Evolutionary conservation across 1,139 yeast genomes (phyloP), one percentile per base, ranked within the genome.

Genomic region (Arxiozyma bovina): DNA sequence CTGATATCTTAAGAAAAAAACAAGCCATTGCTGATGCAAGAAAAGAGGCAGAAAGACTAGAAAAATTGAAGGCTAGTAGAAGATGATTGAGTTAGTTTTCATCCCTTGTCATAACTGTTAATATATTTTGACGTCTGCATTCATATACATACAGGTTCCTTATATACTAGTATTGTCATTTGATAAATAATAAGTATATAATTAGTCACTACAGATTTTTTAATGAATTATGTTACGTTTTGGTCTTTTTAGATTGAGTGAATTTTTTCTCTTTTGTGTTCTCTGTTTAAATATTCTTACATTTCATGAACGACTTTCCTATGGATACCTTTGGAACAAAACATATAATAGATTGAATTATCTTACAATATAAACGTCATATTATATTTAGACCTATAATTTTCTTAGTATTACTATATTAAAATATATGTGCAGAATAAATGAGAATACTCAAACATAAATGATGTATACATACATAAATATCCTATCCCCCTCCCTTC

Each of bases 1-100:
- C 96, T 34, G 96, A 86, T 54, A 85, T 83, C 63, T 79, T 90
- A 81, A 82, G 98, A 70, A 81, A 80, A 64, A 91, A 91, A 70
- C 98, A 91, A 73, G 85, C 83, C 45, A 87, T 83, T 72, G 89
- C 89, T 40, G 85, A 84, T 65, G 88, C 85, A 46, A 76, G 75
- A 62, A 82, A 77, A 63, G 83, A 81, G 41, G 83, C 77, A 30
- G 73, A 66, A 53, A 45, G 51, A 22, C 49, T 62, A 40, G 67
- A 60, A 45, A 62, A 60, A 45, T 51, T 62, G 47, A 61, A 61
- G 42, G 55, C 56, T 9, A 48, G 56, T 20, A 58, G 50, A 47
- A 56, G 57, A 50, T 58, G 53, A 50, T 25, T 34, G 21, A 25
- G 17, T 42, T 18, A 6, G 22, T 9, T 27, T 45, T 17, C 42